Base-by-base conservation (phyloP, 305 asterid species). In the Solanum hybrid region DNA sequence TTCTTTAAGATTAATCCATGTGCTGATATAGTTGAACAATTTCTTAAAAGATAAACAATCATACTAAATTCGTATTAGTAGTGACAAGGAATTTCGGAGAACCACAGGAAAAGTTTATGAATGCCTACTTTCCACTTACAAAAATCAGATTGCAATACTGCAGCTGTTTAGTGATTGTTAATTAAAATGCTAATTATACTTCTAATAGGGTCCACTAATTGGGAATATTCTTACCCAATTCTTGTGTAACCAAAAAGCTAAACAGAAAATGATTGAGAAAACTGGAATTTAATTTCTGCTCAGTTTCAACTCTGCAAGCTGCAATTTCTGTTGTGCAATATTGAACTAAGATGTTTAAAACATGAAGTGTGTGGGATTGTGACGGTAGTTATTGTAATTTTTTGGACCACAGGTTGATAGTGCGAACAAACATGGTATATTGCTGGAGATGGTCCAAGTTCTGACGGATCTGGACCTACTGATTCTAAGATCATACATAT, bases 381-480 rank as follows among this genome's bases (percentile, higher is more conserved):
- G 87, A 16, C 71, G 26, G 26, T 18, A 46, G 73, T 42, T 39
- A 5, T 81, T 83, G 73, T 83, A 18, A 6, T 26, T 16, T 69
- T 42, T 28, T 83, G 39, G 69, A 11, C 26, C 73, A 83, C 95
- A 97, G 99, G 95, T 96, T 86, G 99, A 97, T 79, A 96, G 99
- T 88, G 95, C 97, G 78, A 97, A 97, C 90, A 97, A 96, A 94
- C 95, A 95, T 6, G 99, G 99, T 87, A 92, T 95, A 92, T 91
- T 97, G 86, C 95, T 97, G 90, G 99, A 95, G 57, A 96, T 96
- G 97, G 99, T 97, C 90, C 99, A 96, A 93, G 97, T 97, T 92
- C 94, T 96, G 83, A 96, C 99, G 1, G 99, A 96, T 92, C 96
- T 96, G 28, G 98, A 97, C 90, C 95, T 97, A 86, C 90, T 96